These are phyloP conservation scores for Citrullus amarus DNA, from an alignment of 306 rosid species.

Conservation along the genomic window DNA sequence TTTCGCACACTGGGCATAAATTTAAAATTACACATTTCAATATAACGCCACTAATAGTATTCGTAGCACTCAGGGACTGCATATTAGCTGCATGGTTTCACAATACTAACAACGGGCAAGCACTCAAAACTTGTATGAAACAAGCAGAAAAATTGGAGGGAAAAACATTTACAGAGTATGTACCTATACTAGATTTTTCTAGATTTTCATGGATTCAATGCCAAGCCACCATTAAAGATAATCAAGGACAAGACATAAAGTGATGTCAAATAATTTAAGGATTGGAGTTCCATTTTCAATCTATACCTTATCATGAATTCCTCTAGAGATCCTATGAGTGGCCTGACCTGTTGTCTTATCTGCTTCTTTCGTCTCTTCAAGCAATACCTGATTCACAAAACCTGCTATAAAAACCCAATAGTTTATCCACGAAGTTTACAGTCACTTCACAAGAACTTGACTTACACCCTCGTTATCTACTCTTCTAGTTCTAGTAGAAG, in stretches of 20 bases:
- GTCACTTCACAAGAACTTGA: neutral
- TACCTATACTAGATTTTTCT: neutral
- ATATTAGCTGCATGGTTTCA: neutral
- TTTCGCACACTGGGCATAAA: neutral
- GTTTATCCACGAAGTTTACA: neutral
- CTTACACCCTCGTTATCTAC: constrained; percentile 61
- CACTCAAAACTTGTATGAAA: neutral
- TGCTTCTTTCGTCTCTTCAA: constrained; percentile 87
- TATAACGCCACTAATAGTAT: neutral
- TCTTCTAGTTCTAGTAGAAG: constrained; percentile 50
- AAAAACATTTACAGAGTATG: neutral
- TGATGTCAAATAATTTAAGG: neutral
- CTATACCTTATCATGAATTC: constrained; percentile 70
- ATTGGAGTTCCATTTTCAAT: neutral
- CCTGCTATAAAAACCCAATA: constrained; percentile 1
- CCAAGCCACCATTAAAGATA: neutral
- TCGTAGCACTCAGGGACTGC: no score
- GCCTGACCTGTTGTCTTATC: constrained; percentile 67
- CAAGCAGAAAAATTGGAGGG: neutral
- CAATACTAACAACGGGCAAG: neutral
- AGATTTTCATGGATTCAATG: neutral
- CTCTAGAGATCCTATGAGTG: constrained; percentile 61
- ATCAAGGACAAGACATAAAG: neutral
- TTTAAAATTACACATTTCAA: neutral
- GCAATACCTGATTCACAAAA: constrained; percentile 27